These are phyloP conservation scores for Dactylellina sp. DNA, from an alignment of 2,329 filamentous ascomycete genomes.

Conservation along the genomic window DNA sequence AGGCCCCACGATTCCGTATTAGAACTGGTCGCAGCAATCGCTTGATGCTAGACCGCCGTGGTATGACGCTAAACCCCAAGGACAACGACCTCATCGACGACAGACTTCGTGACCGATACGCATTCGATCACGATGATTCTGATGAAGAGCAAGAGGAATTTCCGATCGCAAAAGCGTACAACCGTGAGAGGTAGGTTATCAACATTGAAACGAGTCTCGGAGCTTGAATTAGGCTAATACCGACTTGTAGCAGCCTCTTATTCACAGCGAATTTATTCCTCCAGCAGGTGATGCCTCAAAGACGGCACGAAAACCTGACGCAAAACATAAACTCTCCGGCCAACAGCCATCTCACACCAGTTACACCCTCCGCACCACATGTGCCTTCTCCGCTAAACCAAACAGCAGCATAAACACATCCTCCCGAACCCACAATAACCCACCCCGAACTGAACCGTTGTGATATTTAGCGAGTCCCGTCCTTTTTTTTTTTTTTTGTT, in stretches of 20 bases:
- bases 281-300: slow-evolving; percentile 48
- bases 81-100: slow-evolving; percentile 49
- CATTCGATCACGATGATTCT: slow-evolving; percentile 54
- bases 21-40: slow-evolving; percentile 34
- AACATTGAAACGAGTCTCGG: background rate
- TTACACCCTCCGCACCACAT: slow-evolving; percentile 29
- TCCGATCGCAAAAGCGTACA: slow-evolving; percentile 26
- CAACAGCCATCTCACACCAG: slow-evolving; percentile 33
- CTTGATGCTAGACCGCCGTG: slow-evolving; percentile 45
- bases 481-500: slow-evolving; percentile 38
- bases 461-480: slow-evolving; percentile 55
- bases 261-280: slow-evolving; percentile 55
- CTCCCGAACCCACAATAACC: slow-evolving; percentile 12
- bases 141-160: slow-evolving; percentile 40
- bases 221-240: background rate
- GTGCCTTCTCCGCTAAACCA: slow-evolving; percentile 38
- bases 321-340: slow-evolving; percentile 39
- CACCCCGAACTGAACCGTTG: slow-evolving; percentile 33
- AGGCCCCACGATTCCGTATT: slow-evolving; percentile 44
- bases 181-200: slow-evolving; percentile 45
- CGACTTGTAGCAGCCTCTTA: slow-evolving; percentile 12
- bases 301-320: slow-evolving; percentile 41
- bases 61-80: slow-evolving; percentile 39
- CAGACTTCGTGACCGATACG: slow-evolving; percentile 43
- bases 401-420: slow-evolving; percentile 19